Conservation (phyloP, 495 filamentous ascomycete species). For the Penicillium canariense region DNA sequence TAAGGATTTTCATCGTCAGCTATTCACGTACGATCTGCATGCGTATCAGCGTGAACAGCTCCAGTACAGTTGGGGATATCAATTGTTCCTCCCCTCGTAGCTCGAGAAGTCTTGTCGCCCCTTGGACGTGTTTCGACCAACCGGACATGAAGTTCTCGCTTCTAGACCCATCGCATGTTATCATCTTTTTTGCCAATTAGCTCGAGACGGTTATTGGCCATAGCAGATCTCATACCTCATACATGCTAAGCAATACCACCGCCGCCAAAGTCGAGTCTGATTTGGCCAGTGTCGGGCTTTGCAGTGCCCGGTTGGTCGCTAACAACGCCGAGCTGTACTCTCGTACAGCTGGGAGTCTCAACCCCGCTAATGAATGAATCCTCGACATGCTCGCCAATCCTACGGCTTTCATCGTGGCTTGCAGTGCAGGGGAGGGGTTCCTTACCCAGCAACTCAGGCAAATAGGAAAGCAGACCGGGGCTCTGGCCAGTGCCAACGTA, state of each 20-base stretch:
- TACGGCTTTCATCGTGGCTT: constrained; percentile 12
- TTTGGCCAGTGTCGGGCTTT: constrained; percentile 7
- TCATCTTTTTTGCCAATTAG: constrained; percentile 8
- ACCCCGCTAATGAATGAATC: neutral
- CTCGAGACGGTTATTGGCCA: neutral
- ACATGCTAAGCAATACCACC: constrained; percentile 21
- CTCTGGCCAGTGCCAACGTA: constrained; percentile 11
- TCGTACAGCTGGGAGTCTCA: constrained; percentile 5
- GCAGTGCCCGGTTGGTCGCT: constrained; percentile 15
- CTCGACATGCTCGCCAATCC: constrained; percentile 16
- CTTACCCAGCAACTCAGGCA: constrained; percentile 2
- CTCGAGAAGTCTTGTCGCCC: constrained; percentile 17
- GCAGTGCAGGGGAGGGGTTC: constrained; percentile 10
- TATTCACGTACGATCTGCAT: constrained; percentile 9
- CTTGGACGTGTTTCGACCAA: constrained; percentile 18
- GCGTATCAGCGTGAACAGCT: constrained; percentile 15
- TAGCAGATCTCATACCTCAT: constrained; percentile 17
- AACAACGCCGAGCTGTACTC: constrained; percentile 18
- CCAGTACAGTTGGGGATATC: neutral
- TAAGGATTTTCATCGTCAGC: neutral
- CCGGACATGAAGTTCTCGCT: constrained; percentile 1
- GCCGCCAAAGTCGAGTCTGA: constrained; percentile 21
- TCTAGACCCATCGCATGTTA: neutral
- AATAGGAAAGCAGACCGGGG: constrained; percentile 11
- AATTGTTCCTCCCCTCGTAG: constrained; percentile 17